Base-by-base conservation (phyloP, 345 rosid species). In the Pistacia vera region DNA sequence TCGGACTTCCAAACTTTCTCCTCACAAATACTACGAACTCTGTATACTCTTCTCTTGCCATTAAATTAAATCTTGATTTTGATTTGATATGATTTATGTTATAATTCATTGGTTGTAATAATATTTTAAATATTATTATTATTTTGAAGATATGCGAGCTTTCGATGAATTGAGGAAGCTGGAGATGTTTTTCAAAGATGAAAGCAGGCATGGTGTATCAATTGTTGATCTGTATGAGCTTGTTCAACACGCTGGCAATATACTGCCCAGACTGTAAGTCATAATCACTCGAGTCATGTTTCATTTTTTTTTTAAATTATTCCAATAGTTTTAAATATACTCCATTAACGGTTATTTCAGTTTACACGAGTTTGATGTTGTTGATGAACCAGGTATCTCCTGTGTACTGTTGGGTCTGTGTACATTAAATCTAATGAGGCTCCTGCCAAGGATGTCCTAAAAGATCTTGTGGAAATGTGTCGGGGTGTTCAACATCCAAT, bases 211-310 rank as follows among this genome's bases (percentile, higher is more conserved):
- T 66, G 97, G 97, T 33, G 90, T 90, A 51, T 91, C 95, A 0
- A 81, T 94, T 18, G 81, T 86, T 46, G 98, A 94, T 85, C 83
- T 92, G 72, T 94, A 94, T 69, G 93, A 94, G 85, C 97, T 94
- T 74, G 97, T 94, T 78, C 98, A 94, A 80, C 97, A 94, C 75
- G 98, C 98, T 61, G 97, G 97, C 35, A 94, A 94, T 84, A 89
- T 94, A 46, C 87, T 94, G 77, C 98, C 98, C 72, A 84, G 97
- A 79, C 82, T 88, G 98, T 94, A 82, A 87, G 97, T 75, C 41
- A 28, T 4, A 36, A 11, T 56, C 58, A 67, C 46, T 14, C 14
- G 13, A 1, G 67, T 10, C 2, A 65, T 12, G 2, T 18, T 30
- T 54, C 16, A 36, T 62, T 13, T 57, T 30, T 11, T 8, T 5